These are phyloP conservation scores for Trichoderma guizhouense DNA, from an alignment of 2,329 filamentous ascomycete species.

Conservation along the genomic window DNA sequence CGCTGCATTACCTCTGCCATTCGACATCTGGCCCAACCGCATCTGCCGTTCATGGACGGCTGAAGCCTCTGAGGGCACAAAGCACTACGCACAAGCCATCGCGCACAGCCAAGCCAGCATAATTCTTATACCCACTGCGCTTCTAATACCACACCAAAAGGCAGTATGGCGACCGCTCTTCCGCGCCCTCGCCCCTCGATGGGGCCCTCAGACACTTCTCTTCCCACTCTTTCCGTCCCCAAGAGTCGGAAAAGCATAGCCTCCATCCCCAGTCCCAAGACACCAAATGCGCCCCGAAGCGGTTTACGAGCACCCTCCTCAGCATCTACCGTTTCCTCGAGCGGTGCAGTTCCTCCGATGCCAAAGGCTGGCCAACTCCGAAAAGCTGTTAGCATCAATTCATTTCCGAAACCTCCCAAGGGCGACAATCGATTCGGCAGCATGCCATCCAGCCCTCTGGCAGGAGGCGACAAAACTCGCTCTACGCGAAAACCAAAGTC, in stretches of 20 bases:
- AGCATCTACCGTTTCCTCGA: constrained; percentile 48
- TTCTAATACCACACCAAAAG: background rate
- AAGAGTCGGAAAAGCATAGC: constrained; percentile 69
- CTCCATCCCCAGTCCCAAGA: constrained; percentile 38
- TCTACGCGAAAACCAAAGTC: constrained; percentile 53
- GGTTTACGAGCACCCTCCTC: constrained; percentile 59
- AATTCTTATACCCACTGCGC: constrained; percentile 15
- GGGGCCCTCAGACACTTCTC: constrained; percentile 66
- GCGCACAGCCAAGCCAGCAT: constrained; percentile 22
- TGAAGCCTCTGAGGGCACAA: constrained; percentile 23
- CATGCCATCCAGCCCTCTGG: constrained; percentile 60
- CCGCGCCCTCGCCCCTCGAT: constrained; percentile 65
- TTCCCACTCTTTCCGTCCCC: constrained; percentile 69
- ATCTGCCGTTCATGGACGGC: constrained; percentile 31
- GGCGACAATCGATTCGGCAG: constrained; percentile 57
- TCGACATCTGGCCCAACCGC: constrained; percentile 12
- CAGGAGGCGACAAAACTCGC: constrained; percentile 37
- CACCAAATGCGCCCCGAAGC: constrained; percentile 52
- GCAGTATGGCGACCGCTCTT: constrained; percentile 50
- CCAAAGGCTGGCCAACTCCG: constrained; percentile 61
- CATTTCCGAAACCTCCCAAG: constrained; percentile 86
- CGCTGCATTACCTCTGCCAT: constrained; percentile 8
- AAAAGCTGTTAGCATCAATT: constrained; percentile 89
- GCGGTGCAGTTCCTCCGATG: constrained; percentile 53
- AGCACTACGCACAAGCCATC: constrained; percentile 24